Percentiles rank a stretch among this genome's conserved stretches.
Evolutionary conservation across 139 green algal species (phyloP).

Genomic region (Auxenochlorella protothecoides): DNA sequence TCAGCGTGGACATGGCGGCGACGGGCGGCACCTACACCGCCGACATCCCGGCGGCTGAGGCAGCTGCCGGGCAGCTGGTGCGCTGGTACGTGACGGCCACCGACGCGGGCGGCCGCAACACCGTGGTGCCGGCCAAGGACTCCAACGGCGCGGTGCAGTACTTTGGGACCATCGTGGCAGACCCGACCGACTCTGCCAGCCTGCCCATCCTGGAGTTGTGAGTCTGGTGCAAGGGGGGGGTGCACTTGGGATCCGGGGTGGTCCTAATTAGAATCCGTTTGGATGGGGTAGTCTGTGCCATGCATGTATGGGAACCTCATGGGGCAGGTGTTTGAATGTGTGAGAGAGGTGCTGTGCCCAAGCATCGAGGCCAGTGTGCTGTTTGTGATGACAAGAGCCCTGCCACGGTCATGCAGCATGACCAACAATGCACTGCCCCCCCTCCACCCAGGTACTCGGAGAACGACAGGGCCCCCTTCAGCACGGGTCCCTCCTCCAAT

Average conservation of each 20-base stretch:
- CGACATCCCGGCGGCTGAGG: slow-evolving; percentile 13
- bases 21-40: slow-evolving; percentile 14
- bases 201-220: slow-evolving; percentile 32
- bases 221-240: background rate
- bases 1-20: background rate
- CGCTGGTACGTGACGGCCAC: slow-evolving; percentile 31
- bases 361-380: too few species aligned
- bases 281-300: too few species aligned
- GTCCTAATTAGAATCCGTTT: too few species aligned
- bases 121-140: slow-evolving; percentile 6
- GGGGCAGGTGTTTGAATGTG: too few species aligned
- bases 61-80: slow-evolving; percentile 14
- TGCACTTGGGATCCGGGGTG: too few species aligned
- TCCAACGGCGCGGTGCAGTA: slow-evolving; percentile 12
- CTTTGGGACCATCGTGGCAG: slow-evolving; percentile 28
- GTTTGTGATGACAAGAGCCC: too few species aligned
- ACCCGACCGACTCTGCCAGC: slow-evolving; percentile 6
- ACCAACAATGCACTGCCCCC: too few species aligned
- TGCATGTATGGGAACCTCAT: too few species aligned
- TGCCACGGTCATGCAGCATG: too few species aligned
- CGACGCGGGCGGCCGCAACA: slow-evolving; percentile 4
- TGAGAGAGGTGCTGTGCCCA: too few species aligned
- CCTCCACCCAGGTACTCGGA: slow-evolving; percentile 10
- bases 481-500: background rate
- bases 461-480: slow-evolving; percentile 23